These are phyloP conservation scores for Plantago lanceolata DNA, from an alignment of 305 asterid genomes.

Conservation along the genomic window DNA sequence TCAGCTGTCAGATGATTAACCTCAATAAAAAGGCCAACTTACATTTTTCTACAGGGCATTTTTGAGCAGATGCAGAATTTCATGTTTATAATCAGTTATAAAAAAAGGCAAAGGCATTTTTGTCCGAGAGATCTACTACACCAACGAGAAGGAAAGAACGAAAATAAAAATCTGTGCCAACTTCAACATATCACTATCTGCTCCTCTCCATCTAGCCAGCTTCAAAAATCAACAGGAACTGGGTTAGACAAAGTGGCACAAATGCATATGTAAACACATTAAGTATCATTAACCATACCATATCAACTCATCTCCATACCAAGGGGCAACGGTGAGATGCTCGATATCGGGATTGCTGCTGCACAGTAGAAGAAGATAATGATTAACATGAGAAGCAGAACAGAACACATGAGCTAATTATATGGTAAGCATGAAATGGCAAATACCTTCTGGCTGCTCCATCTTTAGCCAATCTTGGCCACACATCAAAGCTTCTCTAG, in stretches of 20 bases:
- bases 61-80: too few relatives aligned
- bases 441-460: slow-evolving; percentile 67
- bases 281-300: slow-evolving; percentile 26
- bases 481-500: slow-evolving; percentile 82
- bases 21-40: too few relatives aligned
- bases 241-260: slow-evolving; percentile 11
- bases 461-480: slow-evolving; percentile 84
- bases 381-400: background rate
- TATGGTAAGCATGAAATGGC: slow-evolving; percentile 16
- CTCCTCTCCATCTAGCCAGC: slow-evolving; percentile 25
- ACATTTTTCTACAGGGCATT: too few relatives aligned
- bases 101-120: too few relatives aligned
- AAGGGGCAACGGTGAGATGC: slow-evolving; percentile 44
- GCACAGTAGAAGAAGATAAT: slow-evolving; percentile 14
- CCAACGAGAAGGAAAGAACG: background rate
- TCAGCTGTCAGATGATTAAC: too few relatives aligned
- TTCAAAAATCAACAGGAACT: slow-evolving; percentile 26
- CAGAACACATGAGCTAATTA: background rate
- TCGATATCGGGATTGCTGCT: slow-evolving; percentile 39
- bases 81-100: too few relatives aligned
- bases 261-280: background rate
- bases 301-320: slow-evolving; percentile 41
- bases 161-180: too few relatives aligned
- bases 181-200: slow-evolving; percentile 13
- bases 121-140: slow-evolving; percentile 16